Evolutionary conservation across 1,284 basidiomycete species (phyloP).

Genomic region (Trichosporon faecale): DNA sequence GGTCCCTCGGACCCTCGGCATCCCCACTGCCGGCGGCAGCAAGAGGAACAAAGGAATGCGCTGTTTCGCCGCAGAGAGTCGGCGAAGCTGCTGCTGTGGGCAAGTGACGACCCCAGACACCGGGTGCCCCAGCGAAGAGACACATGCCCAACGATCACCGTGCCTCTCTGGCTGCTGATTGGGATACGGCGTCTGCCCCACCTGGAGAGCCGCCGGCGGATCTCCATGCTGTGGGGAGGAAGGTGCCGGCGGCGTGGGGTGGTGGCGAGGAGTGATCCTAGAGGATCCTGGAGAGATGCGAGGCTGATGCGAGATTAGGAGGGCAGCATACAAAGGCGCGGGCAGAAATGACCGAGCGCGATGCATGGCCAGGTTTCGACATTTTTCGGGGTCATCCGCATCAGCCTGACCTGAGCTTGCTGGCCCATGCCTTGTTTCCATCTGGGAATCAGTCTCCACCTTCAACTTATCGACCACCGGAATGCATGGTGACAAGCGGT

Average conservation of each 20-base stretch:
- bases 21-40: conserved; percentile 4
- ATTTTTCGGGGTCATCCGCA: conserved; percentile 9
- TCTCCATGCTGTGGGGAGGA: background rate
- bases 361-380: background rate
- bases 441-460: background rate
- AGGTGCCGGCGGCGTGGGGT: background rate
- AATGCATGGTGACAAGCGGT: background rate
- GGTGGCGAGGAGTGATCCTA: background rate
- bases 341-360: conserved; percentile 8
- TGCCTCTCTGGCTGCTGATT: background rate
- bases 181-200: background rate
- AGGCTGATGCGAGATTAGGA: background rate
- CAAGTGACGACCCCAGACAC: background rate
- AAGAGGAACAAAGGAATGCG: background rate
- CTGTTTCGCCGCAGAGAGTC: background rate
- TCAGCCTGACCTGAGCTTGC: background rate
- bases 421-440: background rate
- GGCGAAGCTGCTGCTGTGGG: background rate
- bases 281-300: too few species aligned
- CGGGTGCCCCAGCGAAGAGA: background rate
- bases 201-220: conserved; percentile 1
- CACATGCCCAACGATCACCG: conserved; percentile 1
- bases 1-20: background rate
- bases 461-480: background rate
- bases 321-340: conserved; percentile 8